phyloP scores from a whole-genome alignment of 78 protist species.

The Guillardia theta region DNA sequence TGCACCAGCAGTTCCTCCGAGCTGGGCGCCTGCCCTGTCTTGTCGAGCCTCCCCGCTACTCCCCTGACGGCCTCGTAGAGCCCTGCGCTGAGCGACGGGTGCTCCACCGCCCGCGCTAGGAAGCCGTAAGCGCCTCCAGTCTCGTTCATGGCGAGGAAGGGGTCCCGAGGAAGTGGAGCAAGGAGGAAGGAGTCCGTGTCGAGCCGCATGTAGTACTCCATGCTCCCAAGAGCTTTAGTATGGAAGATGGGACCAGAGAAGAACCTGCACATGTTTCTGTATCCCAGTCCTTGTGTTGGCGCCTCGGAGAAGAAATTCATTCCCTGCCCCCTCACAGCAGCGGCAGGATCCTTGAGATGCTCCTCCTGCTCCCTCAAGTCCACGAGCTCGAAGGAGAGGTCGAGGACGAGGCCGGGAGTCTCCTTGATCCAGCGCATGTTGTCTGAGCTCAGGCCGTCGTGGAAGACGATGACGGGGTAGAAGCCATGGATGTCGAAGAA shows the following conservation, averaged over 20 bases:
- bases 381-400: not conserved
- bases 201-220: not conserved
- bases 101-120: not conserved
- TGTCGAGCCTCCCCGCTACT: not conserved
- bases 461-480: not conserved
- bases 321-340: not conserved
- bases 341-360: too few species aligned
- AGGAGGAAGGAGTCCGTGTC: conserved; percentile 30
- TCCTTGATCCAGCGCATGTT: not conserved
- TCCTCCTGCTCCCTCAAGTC: not conserved
- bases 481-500: not conserved
- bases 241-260: not conserved
- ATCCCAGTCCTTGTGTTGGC: not conserved
- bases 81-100: not conserved
- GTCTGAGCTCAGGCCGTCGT: not conserved
- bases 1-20: not conserved
- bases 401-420: not conserved
- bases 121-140: too few species aligned
- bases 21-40: not conserved
- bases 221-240: not conserved
- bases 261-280: not conserved
- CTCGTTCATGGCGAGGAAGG: too few species aligned
- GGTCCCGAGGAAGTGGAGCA: not conserved
- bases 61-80: not conserved
- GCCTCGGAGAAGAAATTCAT: not conserved